phyloP scores from a whole-genome alignment of 139 green algal genomes.

The Chlorella sp. region DNA sequence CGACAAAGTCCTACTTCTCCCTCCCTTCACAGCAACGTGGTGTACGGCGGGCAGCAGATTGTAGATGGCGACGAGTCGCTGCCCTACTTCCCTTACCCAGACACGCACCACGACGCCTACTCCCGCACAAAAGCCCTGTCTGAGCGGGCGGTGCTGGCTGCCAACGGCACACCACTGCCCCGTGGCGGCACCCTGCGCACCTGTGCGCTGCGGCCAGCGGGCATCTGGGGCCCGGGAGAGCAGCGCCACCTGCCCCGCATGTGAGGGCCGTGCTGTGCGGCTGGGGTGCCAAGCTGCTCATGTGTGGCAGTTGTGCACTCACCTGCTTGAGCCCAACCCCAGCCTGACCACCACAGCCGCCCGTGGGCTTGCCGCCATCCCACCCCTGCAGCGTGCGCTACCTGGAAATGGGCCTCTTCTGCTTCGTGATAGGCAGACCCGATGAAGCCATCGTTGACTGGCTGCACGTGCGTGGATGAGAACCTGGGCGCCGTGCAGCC shows the following conservation, averaged over 20 bases:
- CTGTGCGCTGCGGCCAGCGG: constrained; percentile 52
- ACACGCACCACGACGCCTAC: constrained; percentile 43
- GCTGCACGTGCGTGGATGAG: constrained; percentile 45
- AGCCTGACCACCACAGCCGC: no score
- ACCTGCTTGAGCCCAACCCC: no score
- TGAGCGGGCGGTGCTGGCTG: constrained; percentile 49
- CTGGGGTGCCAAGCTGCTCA: no score
- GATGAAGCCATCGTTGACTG: constrained; percentile 35
- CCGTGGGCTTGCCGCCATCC: not conserved
- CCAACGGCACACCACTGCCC: constrained; percentile 15
- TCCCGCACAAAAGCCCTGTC: constrained; percentile 47
- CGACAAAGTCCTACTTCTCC: no score
- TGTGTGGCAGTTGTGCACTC: no score
- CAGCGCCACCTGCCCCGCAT: constrained; percentile 50
- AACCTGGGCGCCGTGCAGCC: no score
- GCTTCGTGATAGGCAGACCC: constrained; percentile 22
- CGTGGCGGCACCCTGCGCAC: constrained; percentile 34
- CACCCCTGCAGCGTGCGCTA: constrained; percentile 2
- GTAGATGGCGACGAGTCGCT: constrained; percentile 44
- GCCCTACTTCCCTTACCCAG: constrained; percentile 24
- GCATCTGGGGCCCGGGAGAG: constrained; percentile 55
- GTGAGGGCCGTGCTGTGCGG: no score
- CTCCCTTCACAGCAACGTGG: constrained; percentile 1
- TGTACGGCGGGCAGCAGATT: constrained; percentile 43
- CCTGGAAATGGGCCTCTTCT: constrained; percentile 23